Evolutionary conservation across 164 flowering plant genomes (phyloP).

Genomic region (Tetrastigma voinierianum): DNA sequence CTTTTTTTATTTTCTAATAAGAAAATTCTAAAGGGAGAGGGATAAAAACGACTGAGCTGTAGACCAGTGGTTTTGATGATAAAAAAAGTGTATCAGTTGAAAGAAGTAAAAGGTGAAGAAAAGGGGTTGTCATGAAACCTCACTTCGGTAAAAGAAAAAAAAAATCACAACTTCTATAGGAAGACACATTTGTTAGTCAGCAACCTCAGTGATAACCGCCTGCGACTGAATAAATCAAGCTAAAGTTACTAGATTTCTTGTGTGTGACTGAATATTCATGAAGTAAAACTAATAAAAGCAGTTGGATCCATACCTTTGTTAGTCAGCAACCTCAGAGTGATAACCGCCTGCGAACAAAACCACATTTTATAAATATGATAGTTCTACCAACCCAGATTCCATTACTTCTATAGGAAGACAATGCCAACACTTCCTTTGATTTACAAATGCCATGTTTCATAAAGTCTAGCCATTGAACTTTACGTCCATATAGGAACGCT

Average conservation of each 20-base stretch:
- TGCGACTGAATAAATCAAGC: not conserved
- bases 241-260: too few relatives aligned
- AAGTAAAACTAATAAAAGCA: not conserved
- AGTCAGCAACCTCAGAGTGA: conserved; percentile 34
- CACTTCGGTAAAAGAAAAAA: too few relatives aligned
- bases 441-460: conserved; percentile 37
- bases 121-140: too few relatives aligned
- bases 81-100: not conserved
- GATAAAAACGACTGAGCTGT: too few relatives aligned
- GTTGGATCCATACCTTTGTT: conserved; percentile 40
- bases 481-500: conserved; percentile 10
- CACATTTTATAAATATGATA: conserved; percentile 61
- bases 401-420: conserved; percentile 46
- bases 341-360: conserved; percentile 52
- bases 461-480: conserved; percentile 15
- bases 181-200: conserved; percentile 51
- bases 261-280: not conserved
- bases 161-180: too few relatives aligned
- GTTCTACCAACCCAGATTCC: conserved; percentile 33
- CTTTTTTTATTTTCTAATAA: too few relatives aligned
- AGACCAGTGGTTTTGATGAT: too few relatives aligned
- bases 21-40: too few relatives aligned
- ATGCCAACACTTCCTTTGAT: conserved; percentile 53
- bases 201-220: conserved; percentile 37
- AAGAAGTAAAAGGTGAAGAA: too few relatives aligned